Evolutionary conservation across 2,329 filamentous ascomycete genomes (phyloP).

Genomic region (Trichoderma sp.): DNA sequence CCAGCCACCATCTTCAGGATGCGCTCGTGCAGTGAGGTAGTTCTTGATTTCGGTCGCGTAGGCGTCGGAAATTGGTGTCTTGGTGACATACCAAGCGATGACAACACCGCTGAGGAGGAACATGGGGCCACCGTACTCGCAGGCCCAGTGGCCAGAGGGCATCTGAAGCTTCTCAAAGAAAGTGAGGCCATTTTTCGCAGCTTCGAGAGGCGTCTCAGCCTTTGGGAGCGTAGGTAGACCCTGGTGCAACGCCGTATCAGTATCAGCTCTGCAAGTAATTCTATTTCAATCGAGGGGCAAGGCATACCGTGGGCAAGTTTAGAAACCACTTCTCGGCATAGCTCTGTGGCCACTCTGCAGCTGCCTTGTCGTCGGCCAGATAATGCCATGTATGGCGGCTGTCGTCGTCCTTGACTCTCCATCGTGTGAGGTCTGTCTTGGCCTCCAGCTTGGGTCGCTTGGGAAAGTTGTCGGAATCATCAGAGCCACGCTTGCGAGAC

Average conservation of each 20-base stretch:
- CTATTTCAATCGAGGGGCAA: not conserved
- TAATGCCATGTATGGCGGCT: slow-evolving; percentile 96
- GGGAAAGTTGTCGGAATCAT: slow-evolving; percentile 37
- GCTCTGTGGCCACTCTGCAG: slow-evolving; percentile 78
- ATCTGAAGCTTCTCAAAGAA: slow-evolving; percentile 92
- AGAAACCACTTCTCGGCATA: slow-evolving; percentile 87
- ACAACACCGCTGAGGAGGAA: slow-evolving; percentile 86
- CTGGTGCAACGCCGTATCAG: slow-evolving; percentile 43
- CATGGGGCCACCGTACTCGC: slow-evolving; percentile 97
- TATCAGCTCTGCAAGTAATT: not conserved
- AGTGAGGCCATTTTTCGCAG: slow-evolving; percentile 75
- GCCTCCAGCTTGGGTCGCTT: slow-evolving; percentile 49
- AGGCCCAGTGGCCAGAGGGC: slow-evolving; percentile 88
- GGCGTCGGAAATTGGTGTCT: slow-evolving; percentile 77
- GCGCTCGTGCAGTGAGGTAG: slow-evolving; percentile 81
- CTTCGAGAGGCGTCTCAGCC: slow-evolving; percentile 69
- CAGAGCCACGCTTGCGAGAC: slow-evolving; percentile 44
- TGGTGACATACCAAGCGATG: slow-evolving; percentile 82
- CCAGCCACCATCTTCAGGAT: slow-evolving; percentile 93
- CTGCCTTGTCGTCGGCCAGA: slow-evolving; percentile 67
- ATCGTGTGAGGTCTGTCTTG: slow-evolving; percentile 76
- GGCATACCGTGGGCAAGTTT: slow-evolving; percentile 69
- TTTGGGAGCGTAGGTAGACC: slow-evolving; percentile 68
- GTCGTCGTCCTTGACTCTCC: slow-evolving; percentile 78
- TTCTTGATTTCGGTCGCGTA: slow-evolving; percentile 87